Conservation (phyloP, 805 yeast genomes). For the Schizosaccharomyces octosporus region DNA sequence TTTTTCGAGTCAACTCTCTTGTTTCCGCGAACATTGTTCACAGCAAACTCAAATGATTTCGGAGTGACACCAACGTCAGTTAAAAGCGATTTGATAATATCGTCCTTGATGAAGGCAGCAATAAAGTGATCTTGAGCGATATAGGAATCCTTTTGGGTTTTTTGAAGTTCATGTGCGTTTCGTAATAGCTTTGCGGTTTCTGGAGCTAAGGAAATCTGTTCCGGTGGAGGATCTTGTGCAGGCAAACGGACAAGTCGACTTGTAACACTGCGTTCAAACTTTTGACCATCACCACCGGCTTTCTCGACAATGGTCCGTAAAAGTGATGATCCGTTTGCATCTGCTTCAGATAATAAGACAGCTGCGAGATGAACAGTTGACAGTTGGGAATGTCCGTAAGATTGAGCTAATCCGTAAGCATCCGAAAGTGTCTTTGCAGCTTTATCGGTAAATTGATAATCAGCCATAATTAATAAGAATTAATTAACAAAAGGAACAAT, state of each 20-base stretch:
- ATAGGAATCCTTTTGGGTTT: constrained; percentile 64
- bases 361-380: constrained; percentile 78
- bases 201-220: constrained; percentile 48
- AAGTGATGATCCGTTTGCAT: constrained; percentile 21
- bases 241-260: constrained; percentile 56
- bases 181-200: constrained; percentile 53
- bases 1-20: constrained; percentile 83
- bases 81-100: constrained; percentile 40
- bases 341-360: constrained; percentile 42
- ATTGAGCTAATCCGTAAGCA: constrained; percentile 63
- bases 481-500: not conserved
- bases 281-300: constrained; percentile 69
- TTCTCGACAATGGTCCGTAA: constrained; percentile 62
- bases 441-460: constrained; percentile 56
- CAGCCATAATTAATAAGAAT: not conserved
- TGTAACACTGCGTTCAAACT: constrained; percentile 58
- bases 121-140: constrained; percentile 87
- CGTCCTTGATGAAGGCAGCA: constrained; percentile 62
- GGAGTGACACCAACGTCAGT: constrained; percentile 45
- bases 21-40: constrained; percentile 61
- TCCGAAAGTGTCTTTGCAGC: constrained; percentile 59
- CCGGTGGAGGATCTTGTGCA: constrained; percentile 71
- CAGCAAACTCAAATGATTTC: constrained; percentile 53
- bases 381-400: constrained; percentile 60
- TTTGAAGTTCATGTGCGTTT: constrained; percentile 57